These are phyloP conservation scores for Lentinula aciculospora DNA, from an alignment of 768 basidiomycete species.

Conservation along the genomic window DNA sequence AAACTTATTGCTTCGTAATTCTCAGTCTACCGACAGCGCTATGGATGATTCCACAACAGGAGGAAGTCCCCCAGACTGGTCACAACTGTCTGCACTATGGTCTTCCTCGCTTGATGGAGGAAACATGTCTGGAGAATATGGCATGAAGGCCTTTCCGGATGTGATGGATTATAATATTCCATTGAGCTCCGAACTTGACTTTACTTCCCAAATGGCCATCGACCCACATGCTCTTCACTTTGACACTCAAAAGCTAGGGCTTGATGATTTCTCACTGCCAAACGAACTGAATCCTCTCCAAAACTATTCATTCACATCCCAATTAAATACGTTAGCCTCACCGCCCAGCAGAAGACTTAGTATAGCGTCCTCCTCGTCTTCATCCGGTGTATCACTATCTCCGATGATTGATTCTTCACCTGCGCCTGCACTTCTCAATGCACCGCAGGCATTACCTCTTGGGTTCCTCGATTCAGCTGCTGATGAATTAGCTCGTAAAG, in stretches of 20 bases:
- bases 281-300: slow-evolving; percentile 9
- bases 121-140: slow-evolving; percentile 17
- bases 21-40: slow-evolving; percentile 26
- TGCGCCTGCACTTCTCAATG: slow-evolving; percentile 13
- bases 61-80: slow-evolving; percentile 44
- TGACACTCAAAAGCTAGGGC: slow-evolving; percentile 14
- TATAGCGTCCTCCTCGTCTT: slow-evolving; percentile 49
- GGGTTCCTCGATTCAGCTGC: slow-evolving; percentile 16
- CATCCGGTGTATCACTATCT: slow-evolving; percentile 50
- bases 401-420: slow-evolving; percentile 37
- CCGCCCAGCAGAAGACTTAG: slow-evolving; percentile 39
- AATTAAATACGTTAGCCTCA: slow-evolving; percentile 24
- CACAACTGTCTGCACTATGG: slow-evolving; percentile 48
- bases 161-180: slow-evolving; percentile 35
- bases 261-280: slow-evolving; percentile 17
- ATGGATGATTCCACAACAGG: slow-evolving; percentile 28
- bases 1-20: slow-evolving; percentile 49
- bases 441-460: slow-evolving; percentile 13
- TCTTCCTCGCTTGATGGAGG: slow-evolving; percentile 14
- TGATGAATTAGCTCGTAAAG: slow-evolving; percentile 41
- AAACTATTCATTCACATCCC: slow-evolving; percentile 39
- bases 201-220: slow-evolving; percentile 51
- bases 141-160: slow-evolving; percentile 28
- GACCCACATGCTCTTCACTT: slow-evolving; percentile 63
- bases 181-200: slow-evolving; percentile 58